Base-by-base conservation (phyloP, 1,139 yeast genomes). In the Blastobotrys illinoisensis region DNA sequence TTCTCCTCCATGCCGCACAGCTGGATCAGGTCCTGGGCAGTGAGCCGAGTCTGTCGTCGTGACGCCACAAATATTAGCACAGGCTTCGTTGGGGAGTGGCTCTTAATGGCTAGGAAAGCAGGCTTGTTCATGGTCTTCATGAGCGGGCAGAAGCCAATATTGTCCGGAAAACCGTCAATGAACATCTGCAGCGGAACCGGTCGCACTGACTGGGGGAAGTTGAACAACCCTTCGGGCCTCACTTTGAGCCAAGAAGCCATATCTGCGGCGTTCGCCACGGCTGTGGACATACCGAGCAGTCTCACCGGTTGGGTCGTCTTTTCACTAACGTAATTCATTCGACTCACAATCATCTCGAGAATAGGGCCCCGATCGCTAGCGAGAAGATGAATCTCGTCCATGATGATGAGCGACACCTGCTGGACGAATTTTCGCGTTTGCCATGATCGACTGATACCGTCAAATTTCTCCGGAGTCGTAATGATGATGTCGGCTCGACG, bases 71-170 rank as follows among this genome's bases (percentile, higher is more conserved):
- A 95, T 28, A 95, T 86, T 63, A 95, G 78, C 0, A 88, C 97
- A 0, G 99, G 99, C 68, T 93, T 93, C 6, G 77, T 74, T 0
- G 98, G 97, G 0, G 98, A 89, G 67, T 95, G 98, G 57, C 90
- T 91, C 67, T 91, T 90, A 61, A 95, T 93, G 0, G 99, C 97
- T 86, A 88, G 82, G 64, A 89, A 95, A 0, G 97, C 96, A 0
- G 99, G 99, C 64, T 90, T 90, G 71, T 95, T 95, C 99, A 95
- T 95, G 21, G 95, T 86, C 69, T 90, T 91, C 99, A 95, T 95
- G 63, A 93, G 77, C 1, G 98, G 97, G 67, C 96, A 86, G 67
- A 91, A 93, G 0, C 97, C 97, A 60, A 91, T 75, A 64, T 90
- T 90, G 64, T 93, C 97, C 1, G 96, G 97, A 67, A 90, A 95